Percentiles rank a stretch among this genome's conserved stretches.
Conservation (phyloP, 768 basidiomycete genomes). For the Leccinum imitatum region DNA sequence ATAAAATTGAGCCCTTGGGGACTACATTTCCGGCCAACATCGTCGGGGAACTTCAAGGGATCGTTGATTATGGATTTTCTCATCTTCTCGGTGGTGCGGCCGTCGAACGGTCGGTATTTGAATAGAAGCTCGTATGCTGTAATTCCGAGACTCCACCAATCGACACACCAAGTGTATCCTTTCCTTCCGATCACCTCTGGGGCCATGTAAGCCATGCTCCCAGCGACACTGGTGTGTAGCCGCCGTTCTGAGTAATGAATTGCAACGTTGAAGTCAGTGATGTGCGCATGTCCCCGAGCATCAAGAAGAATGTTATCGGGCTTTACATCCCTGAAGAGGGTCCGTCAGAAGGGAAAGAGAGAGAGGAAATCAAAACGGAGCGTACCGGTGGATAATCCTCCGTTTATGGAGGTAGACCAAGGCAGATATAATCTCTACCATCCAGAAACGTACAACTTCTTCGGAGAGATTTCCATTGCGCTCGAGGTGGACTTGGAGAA, state of each 20-base stretch:
- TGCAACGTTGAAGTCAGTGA: constrained; percentile 99
- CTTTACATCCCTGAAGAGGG: constrained; percentile 75
- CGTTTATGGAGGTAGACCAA: constrained; percentile 88
- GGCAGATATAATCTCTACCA: constrained; percentile 82
- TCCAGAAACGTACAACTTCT: constrained; percentile 79
- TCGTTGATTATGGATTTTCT: constrained; percentile 84
- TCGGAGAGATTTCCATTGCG: constrained; percentile 66
- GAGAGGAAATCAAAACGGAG: constrained; percentile 8
- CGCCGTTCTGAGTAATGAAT: constrained; percentile 94
- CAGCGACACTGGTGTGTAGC: constrained; percentile 89
- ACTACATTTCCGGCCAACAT: constrained; percentile 59
- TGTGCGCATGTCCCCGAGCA: constrained; percentile 89
- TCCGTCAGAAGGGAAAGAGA: constrained; percentile 5
- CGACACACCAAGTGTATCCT: constrained; percentile 91
- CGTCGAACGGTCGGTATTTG: constrained; percentile 83
- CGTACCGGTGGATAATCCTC: constrained; percentile 92
- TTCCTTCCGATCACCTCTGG: constrained; percentile 91
- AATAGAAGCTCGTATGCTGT: constrained; percentile 90
- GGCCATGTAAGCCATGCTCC: constrained; percentile 99
- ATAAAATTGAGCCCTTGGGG: constrained; percentile 65
- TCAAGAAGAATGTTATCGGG: constrained; percentile 97
- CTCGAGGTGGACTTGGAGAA: constrained; percentile 74
- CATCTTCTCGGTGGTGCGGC: constrained; percentile 86
- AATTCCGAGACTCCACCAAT: constrained; percentile 96
- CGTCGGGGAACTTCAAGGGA: constrained; percentile 73